phyloP scores from a whole-genome alignment of 805 yeast species.

The Millerago galiae region DNA sequence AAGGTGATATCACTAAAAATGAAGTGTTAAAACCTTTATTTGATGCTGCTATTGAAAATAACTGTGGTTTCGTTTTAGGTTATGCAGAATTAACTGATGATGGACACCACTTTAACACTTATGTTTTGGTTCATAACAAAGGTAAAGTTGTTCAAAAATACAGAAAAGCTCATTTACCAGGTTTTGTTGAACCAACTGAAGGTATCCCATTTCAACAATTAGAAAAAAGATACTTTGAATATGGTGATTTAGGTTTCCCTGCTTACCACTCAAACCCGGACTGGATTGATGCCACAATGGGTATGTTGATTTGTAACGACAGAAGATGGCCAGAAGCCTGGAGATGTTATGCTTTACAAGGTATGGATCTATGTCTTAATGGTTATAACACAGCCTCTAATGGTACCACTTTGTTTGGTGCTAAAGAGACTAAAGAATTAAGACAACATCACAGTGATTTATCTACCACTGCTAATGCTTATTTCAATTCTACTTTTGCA shows the following conservation, averaged over 20 bases:
- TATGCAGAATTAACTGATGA: slow-evolving; percentile 34
- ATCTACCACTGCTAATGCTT: slow-evolving; percentile 29
- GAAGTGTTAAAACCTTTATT: slow-evolving; percentile 26
- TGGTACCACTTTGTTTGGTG: slow-evolving; percentile 29
- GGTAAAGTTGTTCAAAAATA: slow-evolving; percentile 28
- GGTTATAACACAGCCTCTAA: slow-evolving; percentile 33
- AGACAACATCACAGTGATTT: slow-evolving; percentile 30
- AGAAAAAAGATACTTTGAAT: slow-evolving; percentile 33
- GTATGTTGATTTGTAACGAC: slow-evolving; percentile 35
- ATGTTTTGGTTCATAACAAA: slow-evolving; percentile 26
- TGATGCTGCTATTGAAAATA: slow-evolving; percentile 24
- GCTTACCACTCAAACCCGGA: slow-evolving; percentile 30
- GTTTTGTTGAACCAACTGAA: slow-evolving; percentile 28
- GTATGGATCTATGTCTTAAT: slow-evolving; percentile 32
- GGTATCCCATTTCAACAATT: slow-evolving; percentile 30
- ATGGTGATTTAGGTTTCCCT: slow-evolving; percentile 32
- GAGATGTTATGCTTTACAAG: slow-evolving; percentile 34
- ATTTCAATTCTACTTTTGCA: slow-evolving; percentile 29
- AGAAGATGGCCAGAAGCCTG: slow-evolving; percentile 39
- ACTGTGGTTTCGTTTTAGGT: slow-evolving; percentile 29
- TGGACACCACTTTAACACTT: slow-evolving; percentile 31
- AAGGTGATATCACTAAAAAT: slow-evolving; percentile 27
- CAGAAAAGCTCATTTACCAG: slow-evolving; percentile 34
- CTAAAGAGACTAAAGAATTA: slow-evolving; percentile 25
- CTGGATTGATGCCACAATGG: slow-evolving; percentile 31